Evolutionary conservation across 768 basidiomycete genomes (phyloP), one percentile per base, ranked within the genome.

Genomic region (Lactarius hatsudake): DNA sequence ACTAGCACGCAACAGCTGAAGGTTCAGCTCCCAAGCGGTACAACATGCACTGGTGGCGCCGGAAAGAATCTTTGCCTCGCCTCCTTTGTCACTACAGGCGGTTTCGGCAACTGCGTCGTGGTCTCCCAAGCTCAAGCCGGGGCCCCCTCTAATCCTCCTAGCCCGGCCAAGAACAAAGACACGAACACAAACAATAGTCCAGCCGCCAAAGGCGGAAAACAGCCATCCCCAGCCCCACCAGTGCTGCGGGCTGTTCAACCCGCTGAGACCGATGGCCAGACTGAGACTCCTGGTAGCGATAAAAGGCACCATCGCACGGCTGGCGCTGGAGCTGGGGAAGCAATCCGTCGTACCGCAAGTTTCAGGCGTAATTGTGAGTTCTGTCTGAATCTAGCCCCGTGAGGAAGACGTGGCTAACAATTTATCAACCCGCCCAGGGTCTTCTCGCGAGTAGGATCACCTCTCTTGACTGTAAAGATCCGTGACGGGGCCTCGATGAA

Each of bases 51-150:
- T 15, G 85, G 85, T 63, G 86, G 85, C 43, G 40, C 74, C 0
- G 64, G 74, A 6, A 74, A 76, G 2, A 78, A 84, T 73, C 76
- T 78, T 32, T 87, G 85, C 74, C 76, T 87, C 64, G 82, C 80
- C 75, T 80, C 82, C 38, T 82, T 86, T 71, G 79, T 75, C 53
- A 82, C 83, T 23, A 74, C 81, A 23, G 80, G 78, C 28, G 81
- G 82, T 34, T 85, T 85, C 73, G 84, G 85, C 62, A 85, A 83
- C 73, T 86, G 85, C 65, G 79, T 81, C 13, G 83, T 79, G 38
- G 82, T 85, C 36, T 71, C 71, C 12, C 78, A 81, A 61, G 38
- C 38, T 15, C 38, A 40, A 15, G 38, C 38, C 5, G 15, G 5
- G 38, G 17, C 3, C 1, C 5, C 38, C 5, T 40, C 38, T 13